Percentiles rank a stretch among this genome's conserved stretches.
phyloP scores from a whole-genome alignment of 306 rosid genomes.

The Heteromeles arbutifolia region DNA sequence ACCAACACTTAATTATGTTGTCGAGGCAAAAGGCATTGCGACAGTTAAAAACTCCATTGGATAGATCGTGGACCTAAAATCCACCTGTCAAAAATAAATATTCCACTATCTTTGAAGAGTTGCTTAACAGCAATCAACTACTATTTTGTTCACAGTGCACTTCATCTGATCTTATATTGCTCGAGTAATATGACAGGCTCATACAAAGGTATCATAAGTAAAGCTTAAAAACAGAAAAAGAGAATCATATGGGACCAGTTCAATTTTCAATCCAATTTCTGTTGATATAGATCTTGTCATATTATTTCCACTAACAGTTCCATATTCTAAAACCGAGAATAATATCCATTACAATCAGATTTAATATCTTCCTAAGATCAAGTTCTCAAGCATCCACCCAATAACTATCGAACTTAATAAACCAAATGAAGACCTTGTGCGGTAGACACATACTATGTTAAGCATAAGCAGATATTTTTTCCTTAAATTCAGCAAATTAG shows the following conservation, averaged over 20 bases:
- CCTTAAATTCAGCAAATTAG: constrained; percentile 1
- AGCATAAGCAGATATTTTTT: neutral
- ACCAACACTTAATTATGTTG: neutral
- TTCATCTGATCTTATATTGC: neutral
- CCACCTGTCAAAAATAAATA: neutral
- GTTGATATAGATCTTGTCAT: neutral
- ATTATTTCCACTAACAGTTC: neutral
- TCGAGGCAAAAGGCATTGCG: neutral
- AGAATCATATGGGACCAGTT: neutral
- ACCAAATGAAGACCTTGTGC: neutral
- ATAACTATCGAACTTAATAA: neutral
- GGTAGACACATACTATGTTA: neutral
- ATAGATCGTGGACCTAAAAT: neutral
- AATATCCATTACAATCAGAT: neutral
- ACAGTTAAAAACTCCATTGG: neutral
- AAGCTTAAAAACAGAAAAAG: neutral
- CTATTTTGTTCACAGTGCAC: neutral
- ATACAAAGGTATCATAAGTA: neutral
- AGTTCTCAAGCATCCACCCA: neutral
- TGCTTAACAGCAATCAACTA: neutral
- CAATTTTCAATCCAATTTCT: neutral
- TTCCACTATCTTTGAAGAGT: neutral
- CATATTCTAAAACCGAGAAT: neutral
- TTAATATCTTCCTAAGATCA: neutral
- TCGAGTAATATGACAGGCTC: neutral